Evolutionary conservation across 2,329 filamentous ascomycete species (phyloP).

Genomic region (Verticillium albo-atrum): DNA sequence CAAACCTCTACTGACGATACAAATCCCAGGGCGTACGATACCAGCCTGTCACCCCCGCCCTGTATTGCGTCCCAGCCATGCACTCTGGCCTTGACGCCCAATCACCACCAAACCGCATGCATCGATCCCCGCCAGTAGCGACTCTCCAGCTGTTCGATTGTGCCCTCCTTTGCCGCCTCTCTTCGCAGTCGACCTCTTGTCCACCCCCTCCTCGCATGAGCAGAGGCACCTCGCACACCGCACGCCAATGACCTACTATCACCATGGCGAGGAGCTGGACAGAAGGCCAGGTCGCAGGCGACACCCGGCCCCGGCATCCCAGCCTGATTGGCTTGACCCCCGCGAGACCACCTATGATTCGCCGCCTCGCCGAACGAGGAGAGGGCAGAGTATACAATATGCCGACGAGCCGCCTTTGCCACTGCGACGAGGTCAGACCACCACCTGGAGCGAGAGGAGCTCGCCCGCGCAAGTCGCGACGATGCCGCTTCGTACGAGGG

Average conservation of each 20-base stretch:
- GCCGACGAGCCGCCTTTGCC: conserved; percentile 23
- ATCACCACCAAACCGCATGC: conserved; percentile 9
- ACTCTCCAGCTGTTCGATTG: conserved; percentile 11
- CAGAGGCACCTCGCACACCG: no score
- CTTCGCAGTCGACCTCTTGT: not conserved
- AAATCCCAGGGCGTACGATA: conserved; percentile 10
- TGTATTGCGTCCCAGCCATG: conserved; percentile 8
- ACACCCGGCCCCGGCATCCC: conserved; percentile 18
- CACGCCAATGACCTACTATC: conserved; percentile 14
- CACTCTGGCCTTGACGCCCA: conserved; percentile 9
- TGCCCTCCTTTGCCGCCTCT: not conserved
- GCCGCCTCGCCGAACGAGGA: conserved; percentile 25
- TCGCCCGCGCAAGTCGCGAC: conserved; percentile 7
- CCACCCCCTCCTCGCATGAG: conserved; percentile 7
- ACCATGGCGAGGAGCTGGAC: conserved; percentile 11
- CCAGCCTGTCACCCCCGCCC: conserved; percentile 8
- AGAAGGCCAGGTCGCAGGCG: conserved; percentile 9
- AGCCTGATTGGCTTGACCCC: conserved; percentile 24
- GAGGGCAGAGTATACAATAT: conserved; percentile 22
- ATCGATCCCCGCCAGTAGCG: conserved; percentile 9
- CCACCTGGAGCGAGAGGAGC: conserved; percentile 4
- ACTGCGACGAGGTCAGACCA: conserved; percentile 14
- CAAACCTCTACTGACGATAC: not conserved
- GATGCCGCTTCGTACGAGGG: conserved; percentile 9
- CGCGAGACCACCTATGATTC: conserved; percentile 22